Conservation (phyloP, 345 rosid genomes). For the Melaleuca quinquenervia region DNA sequence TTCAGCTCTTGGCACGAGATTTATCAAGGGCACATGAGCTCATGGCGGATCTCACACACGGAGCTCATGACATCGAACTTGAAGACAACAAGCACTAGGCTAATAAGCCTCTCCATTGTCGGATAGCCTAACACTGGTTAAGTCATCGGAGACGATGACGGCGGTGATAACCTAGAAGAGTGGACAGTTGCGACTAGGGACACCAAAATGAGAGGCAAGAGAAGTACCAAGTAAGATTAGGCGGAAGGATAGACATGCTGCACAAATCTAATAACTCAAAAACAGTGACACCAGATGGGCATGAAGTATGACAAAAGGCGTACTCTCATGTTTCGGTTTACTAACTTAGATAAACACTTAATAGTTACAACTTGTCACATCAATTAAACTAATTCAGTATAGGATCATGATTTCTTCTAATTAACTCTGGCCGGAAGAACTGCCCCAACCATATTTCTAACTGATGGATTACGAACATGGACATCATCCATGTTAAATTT, state of each 20-base stretch:
- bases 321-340: background rate
- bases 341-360: background rate
- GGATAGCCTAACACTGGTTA: background rate
- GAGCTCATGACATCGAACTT: background rate
- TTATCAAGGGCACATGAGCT: background rate
- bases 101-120: accelerated
- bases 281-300: background rate
- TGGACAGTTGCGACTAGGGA: background rate
- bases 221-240: background rate
- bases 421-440: accelerated
- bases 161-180: background rate
- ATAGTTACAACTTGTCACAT: background rate
- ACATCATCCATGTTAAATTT: background rate
- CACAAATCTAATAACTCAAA: background rate
- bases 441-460: accelerated
- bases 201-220: background rate
- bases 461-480: background rate
- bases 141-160: background rate
- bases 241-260: background rate
- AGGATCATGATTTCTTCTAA: background rate
- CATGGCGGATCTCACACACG: background rate
- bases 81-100: background rate
- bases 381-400: background rate
- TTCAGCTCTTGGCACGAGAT: background rate
- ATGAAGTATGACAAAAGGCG: background rate